Percentiles rank a stretch among this genome's conserved stretches.
These are phyloP conservation scores for Ochromonas danica DNA, from an alignment of 108 stramenopile species.

Conservation along the genomic window DNA sequence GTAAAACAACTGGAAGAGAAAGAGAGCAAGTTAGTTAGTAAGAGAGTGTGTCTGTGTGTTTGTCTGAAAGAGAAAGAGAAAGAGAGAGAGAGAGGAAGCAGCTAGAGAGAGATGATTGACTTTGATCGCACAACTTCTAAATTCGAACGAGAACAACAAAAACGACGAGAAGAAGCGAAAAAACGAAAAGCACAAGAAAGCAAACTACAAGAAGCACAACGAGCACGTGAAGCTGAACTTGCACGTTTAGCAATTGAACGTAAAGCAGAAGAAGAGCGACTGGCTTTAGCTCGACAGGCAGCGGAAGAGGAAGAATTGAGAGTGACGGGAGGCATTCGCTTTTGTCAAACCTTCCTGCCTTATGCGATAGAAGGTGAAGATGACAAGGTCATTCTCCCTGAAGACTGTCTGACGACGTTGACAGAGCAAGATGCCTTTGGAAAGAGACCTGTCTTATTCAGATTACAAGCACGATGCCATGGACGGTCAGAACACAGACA, in stretches of 20 bases:
- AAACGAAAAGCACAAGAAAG: neutral
- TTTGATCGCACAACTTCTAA: neutral
- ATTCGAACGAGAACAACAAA: constrained; percentile 28
- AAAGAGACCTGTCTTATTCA: neutral
- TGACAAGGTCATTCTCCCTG: constrained; percentile 28
- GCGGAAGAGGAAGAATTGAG: neutral
- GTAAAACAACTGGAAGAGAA: no score
- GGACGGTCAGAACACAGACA: no score
- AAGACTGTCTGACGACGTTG: neutral
- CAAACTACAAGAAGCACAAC: neutral
- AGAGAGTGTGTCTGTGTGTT: no score
- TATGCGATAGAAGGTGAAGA: constrained; percentile 17
- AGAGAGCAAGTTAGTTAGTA: no score
- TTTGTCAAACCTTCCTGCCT: neutral
- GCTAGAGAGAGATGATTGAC: constrained; percentile 10
- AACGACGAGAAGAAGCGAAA: neutral
- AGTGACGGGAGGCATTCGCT: constrained; percentile 17
- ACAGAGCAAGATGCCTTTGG: constrained; percentile 25
- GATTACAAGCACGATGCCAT: neutral
- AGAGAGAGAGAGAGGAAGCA: no score
- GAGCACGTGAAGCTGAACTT: neutral
- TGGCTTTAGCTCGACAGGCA: neutral
- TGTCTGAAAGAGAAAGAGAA: no score
- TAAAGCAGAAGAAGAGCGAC: neutral
- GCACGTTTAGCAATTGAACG: neutral